These are phyloP conservation scores for Harringtonia lauricola DNA, from an alignment of 2,329 filamentous ascomycete genomes.

Conservation along the genomic window DNA sequence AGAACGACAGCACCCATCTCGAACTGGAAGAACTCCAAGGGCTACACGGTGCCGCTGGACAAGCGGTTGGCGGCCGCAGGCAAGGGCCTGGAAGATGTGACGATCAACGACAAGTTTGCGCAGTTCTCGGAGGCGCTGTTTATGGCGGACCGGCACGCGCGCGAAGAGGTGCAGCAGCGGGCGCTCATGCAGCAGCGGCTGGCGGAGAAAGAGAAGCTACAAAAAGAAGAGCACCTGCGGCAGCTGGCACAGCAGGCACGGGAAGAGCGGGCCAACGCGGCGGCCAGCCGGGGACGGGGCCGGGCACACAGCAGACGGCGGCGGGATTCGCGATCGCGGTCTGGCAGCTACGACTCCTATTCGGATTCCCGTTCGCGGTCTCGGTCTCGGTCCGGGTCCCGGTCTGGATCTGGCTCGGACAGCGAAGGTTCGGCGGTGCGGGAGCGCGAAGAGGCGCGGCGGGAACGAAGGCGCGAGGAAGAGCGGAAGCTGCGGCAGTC, in stretches of 20 bases:
- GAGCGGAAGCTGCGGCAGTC: constrained; percentile 87
- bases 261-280: constrained; percentile 54
- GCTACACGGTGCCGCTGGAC: constrained; percentile 90
- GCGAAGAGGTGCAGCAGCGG: constrained; percentile 89
- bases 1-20: constrained; percentile 70
- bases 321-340: too few relatives aligned
- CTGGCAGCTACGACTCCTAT: too few relatives aligned
- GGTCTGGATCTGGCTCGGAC: constrained; percentile 27
- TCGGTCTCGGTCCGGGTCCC: constrained; percentile 25
- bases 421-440: constrained; percentile 60
- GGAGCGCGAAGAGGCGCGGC: constrained; percentile 66
- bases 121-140: constrained; percentile 91
- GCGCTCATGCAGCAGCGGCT: constrained; percentile 91
- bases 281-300: constrained; percentile 19
- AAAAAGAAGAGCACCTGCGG: constrained; percentile 88
- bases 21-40: constrained; percentile 99
- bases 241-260: constrained; percentile 83
- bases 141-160: constrained; percentile 86
- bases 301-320: constrained; percentile 10
- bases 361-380: constrained; percentile 8
- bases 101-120: constrained; percentile 97
- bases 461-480: constrained; percentile 69
- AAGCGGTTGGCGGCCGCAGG: constrained; percentile 93
- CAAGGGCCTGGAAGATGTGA: constrained; percentile 79
- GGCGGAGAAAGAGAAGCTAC: constrained; percentile 89